Base-by-base conservation (phyloP, 2,329 filamentous ascomycete species). In the Fusarium equiseti region DNA sequence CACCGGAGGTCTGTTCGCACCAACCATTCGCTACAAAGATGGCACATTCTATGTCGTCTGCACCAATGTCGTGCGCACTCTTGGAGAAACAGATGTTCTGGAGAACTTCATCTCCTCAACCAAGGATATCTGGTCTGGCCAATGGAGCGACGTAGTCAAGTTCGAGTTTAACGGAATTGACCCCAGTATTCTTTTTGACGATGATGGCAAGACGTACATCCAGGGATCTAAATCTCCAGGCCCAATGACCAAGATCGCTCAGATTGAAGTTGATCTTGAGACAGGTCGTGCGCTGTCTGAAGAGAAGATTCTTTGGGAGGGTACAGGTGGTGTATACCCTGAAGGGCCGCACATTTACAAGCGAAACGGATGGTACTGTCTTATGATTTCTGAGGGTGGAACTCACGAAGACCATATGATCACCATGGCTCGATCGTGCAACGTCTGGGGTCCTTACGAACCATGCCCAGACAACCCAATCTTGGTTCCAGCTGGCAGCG, bases 401-500 rank as follows among this genome's bases (percentile, higher is more conserved):
- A 65, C 62, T 3, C 52, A 65, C 1, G 52, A 65, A 4, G 52
- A 65, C 22, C 62, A 65, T 2, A 65, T 65, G 52, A 65, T 65
- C 22, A 65, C 62, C 1, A 65, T 65, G 62, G 62, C 62, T 0
- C 3, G 62, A n/a, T 65, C 60, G 8, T 45, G 45, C 0, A 2
- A 59, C 1, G 40, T 65, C 8, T 65, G 62, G 62, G 62, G 62
- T 6, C 62, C 62, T 6, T 65, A 65, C 3, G 60, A 65, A 13
- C 40, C 62, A 2, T 65, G 62, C 2, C 60, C 60, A 0, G 6
- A 45, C 0, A 65, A 65, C 8, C 62, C 62, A 1, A 65, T 65
- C 4, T n/a, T 65, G 18, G 22, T 46, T 0, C 60, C 62, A 0
- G 62, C 60, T 1, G 51, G 45, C 15, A 65, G 35, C 10, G 52